phyloP scores from a whole-genome alignment of 179 eudicot species.

The Spinacia oleracea region DNA sequence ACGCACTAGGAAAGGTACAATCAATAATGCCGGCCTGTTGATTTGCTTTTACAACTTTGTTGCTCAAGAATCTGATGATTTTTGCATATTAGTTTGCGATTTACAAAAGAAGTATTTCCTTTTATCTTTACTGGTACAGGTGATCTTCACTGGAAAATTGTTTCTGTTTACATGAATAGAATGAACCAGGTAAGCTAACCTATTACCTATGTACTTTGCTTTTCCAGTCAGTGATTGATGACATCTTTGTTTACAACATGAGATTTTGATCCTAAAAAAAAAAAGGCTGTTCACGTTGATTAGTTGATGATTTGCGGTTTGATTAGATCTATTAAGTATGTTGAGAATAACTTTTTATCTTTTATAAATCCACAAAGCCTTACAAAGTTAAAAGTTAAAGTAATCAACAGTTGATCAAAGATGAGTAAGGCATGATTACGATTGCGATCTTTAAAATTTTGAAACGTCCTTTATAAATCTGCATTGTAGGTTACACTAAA shows the following conservation, averaged over 20 bases:
- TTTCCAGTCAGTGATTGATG: not conserved
- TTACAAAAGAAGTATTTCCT: not conserved
- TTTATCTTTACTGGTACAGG: constrained; percentile 39
- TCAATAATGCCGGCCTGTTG: not conserved
- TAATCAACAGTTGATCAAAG: constrained; percentile 31
- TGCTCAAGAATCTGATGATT: not conserved
- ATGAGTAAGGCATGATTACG: constrained; percentile 31
- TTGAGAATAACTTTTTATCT: constrained; percentile 17
- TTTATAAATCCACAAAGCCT: constrained; percentile 23
- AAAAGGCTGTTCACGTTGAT: constrained; percentile 21
- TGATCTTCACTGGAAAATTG: constrained; percentile 92
- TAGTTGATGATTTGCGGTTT: constrained; percentile 25
- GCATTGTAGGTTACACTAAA: constrained; percentile 76
- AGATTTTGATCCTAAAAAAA: constrained; percentile 8
- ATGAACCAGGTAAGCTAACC: constrained; percentile 57
- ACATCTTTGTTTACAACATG: not conserved
- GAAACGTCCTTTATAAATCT: constrained; percentile 22
- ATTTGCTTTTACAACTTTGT: not conserved
- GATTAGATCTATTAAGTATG: constrained; percentile 16
- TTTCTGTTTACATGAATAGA: constrained; percentile 78
- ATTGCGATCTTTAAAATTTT: constrained; percentile 34
- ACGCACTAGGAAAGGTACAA: constrained; percentile 77
- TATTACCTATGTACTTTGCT: not conserved
- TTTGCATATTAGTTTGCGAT: not conserved
- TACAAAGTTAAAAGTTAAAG: constrained; percentile 37